Base-by-base conservation (phyloP, 106 monocot genomes). In the Chionographis japonica region DNA sequence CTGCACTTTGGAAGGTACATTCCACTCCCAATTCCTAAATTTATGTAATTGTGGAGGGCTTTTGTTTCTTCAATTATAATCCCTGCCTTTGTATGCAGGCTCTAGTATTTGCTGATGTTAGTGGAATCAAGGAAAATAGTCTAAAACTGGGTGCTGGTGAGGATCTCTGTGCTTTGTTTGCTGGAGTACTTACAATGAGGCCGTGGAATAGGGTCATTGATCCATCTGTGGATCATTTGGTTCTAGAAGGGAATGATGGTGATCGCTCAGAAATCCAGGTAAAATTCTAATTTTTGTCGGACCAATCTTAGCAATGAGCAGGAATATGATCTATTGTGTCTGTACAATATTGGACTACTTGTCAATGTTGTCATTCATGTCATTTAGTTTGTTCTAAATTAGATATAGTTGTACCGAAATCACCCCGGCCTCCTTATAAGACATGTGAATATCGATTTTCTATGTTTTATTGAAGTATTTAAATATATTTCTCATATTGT, bases 171-270 rank as follows among this genome's bases (percentile, higher is more conserved):
- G 88, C 68, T 49, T 78, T 95, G 18, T 95, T 95, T 86, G 95
- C 95, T 40, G 95, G 91, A 53, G 71, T 95, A 35, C 85, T 95
- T 67, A 95, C 95, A 18, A 91, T 95, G 91, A 80, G 78, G 69
- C 95, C 95, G 39, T 95, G 91, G 95, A 91, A 76, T 36, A 83
- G 83, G 52, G 88, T 95, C 43, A 84, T 88, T 73, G 91, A 95
- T 73, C 95, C 91, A 55, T 75, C 95, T 72, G 83, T 80, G 12
- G 91, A 95, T 71, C 95, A 95, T 83, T 75, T 95, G 74, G 74
- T 86, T 60, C 13, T 95, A 40, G 70, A 84, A 73, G 83, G 88
- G 19, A 81, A 69, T 53, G 77, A 81, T 57, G 63, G 56, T 35
- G 83, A 95, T 50, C 85, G 84, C 65, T 83, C 86, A 63, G 95